These are phyloP conservation scores for Scedosporium dehoogii DNA, from an alignment of 2,329 filamentous ascomycete species.

Conservation along the genomic window DNA sequence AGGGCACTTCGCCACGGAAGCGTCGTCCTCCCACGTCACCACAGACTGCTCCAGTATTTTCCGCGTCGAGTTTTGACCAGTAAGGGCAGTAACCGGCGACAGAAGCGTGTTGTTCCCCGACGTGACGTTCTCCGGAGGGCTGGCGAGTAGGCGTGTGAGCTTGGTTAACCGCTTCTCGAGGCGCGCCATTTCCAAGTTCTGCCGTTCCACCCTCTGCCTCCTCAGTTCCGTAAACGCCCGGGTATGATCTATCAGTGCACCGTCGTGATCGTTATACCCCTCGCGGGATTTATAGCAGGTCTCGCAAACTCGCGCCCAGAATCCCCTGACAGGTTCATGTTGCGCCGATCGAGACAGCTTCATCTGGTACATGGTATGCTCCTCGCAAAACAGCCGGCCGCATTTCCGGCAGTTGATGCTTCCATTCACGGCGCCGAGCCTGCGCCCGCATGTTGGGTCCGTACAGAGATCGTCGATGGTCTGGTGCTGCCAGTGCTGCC, in stretches of 20 bases:
- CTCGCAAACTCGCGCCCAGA: conserved; percentile 94
- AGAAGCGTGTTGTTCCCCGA: conserved; percentile 41
- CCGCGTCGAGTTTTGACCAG: conserved; percentile 63
- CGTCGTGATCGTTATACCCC: conserved; percentile 85
- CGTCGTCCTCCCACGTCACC: conserved; percentile 91
- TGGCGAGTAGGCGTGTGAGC: conserved; percentile 71
- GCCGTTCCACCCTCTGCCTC: conserved; percentile 69
- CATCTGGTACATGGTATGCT: conserved; percentile 99
- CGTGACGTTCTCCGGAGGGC: conserved; percentile 54
- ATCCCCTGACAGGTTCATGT: conserved; percentile 80
- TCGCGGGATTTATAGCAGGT: conserved; percentile 98
- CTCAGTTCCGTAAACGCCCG: conserved; percentile 61
- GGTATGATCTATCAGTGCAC: conserved; percentile 62
- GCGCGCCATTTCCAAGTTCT: conserved; percentile 77
- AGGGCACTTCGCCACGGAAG: conserved; percentile 68
- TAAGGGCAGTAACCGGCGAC: conserved; percentile 49
- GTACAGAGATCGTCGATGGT: conserved; percentile 70
- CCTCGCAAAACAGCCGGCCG: conserved; percentile 87
- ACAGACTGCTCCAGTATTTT: conserved; percentile 84
- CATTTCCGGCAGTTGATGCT: conserved; percentile 91
- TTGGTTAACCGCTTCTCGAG: conserved; percentile 88
- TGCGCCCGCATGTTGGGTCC: conserved; percentile 76
- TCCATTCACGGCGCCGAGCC: conserved; percentile 68
- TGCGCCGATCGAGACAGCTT: conserved; percentile 82
- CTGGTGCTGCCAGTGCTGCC: conserved; percentile 78